A percentile compares a stretch with the other conserved stretches of the same genome.
phyloP scores from a whole-genome alignment of 2,329 filamentous ascomycete genomes.

The Pestalotiopsis sp. region DNA sequence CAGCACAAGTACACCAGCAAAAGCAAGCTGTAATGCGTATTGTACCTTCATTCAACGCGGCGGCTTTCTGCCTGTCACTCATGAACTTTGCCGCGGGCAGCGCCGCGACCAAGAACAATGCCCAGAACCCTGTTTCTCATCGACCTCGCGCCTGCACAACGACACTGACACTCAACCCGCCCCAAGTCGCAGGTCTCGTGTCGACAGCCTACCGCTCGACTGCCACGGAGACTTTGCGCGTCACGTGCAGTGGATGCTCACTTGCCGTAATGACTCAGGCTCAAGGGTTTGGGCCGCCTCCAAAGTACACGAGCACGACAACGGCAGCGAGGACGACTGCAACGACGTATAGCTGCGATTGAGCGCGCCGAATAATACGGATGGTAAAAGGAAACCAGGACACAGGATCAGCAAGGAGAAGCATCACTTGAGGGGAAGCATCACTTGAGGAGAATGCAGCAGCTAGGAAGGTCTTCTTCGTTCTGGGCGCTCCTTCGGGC shows the following conservation, averaged over 20 bases:
- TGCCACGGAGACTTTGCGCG: neutral
- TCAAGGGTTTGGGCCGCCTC: neutral
- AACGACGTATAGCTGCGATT: neutral
- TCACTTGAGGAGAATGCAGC: no score
- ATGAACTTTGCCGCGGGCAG: neutral
- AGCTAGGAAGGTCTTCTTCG: no score
- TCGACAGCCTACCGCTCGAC: neutral
- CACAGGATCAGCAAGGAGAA: neutral
- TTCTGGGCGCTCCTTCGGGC: no score
- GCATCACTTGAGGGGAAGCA: neutral
- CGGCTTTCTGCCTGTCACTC: neutral
- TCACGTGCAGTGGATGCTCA: neutral
- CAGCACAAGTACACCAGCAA: no score
- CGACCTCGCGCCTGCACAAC: neutral
- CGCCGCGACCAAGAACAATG: neutral
- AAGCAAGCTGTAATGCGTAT: no score
- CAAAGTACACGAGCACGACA: neutral
- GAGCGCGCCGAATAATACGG: neutral
- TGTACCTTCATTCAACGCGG: neutral
- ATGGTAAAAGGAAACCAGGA: neutral
- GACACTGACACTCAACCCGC: neutral
- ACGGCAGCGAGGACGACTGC: neutral
- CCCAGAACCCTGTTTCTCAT: neutral
- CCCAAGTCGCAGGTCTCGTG: neutral
- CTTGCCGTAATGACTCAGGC: neutral